Percentiles rank a stretch among this genome's conserved stretches.
Evolutionary conservation across 257 asterid genomes (phyloP).

Genomic region (Fraxinus americana): DNA sequence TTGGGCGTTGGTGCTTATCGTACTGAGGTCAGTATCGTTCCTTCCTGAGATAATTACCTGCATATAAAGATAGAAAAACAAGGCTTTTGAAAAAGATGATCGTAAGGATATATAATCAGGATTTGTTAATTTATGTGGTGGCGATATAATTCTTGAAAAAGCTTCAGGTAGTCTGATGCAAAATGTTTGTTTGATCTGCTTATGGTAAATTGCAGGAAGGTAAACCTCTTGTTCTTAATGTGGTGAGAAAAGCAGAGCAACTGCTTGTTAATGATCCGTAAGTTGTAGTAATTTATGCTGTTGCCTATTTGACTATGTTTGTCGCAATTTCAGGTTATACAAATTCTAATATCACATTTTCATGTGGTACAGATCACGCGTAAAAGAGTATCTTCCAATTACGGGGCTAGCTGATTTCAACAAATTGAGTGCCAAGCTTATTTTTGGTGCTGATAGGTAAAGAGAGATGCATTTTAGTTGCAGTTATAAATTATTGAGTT

Average conservation of each 20-base stretch:
- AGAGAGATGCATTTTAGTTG: not conserved
- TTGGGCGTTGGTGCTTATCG: constrained; percentile 87
- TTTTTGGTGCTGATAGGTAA: constrained; percentile 81
- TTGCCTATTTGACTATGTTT: constrained; percentile 1
- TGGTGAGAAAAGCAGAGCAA: constrained; percentile 76
- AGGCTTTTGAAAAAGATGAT: not conserved
- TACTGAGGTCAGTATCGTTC: constrained; percentile 59
- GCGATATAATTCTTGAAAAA: not conserved
- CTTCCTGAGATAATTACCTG: not conserved
- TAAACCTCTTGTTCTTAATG: constrained; percentile 80
- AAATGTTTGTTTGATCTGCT: not conserved
- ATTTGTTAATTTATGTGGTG: not conserved
- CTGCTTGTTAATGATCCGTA: constrained; percentile 69
- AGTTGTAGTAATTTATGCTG: constrained; percentile 26
- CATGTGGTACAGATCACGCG: constrained; percentile 54
- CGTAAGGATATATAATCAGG: not conserved
- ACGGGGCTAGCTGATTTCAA: constrained; percentile 77
- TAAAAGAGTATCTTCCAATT: constrained; percentile 82
- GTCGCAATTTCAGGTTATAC: not conserved
- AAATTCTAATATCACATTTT: constrained; percentile 13
- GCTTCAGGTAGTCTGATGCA: constrained; percentile 1
- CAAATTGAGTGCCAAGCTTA: constrained; percentile 87
- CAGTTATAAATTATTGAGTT: not conserved
- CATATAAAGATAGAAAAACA: not conserved
- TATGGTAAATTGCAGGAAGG: constrained; percentile 63